Conservation (phyloP, 2,329 filamentous ascomycete species). For the Pestalotiopsis fici region DNA sequence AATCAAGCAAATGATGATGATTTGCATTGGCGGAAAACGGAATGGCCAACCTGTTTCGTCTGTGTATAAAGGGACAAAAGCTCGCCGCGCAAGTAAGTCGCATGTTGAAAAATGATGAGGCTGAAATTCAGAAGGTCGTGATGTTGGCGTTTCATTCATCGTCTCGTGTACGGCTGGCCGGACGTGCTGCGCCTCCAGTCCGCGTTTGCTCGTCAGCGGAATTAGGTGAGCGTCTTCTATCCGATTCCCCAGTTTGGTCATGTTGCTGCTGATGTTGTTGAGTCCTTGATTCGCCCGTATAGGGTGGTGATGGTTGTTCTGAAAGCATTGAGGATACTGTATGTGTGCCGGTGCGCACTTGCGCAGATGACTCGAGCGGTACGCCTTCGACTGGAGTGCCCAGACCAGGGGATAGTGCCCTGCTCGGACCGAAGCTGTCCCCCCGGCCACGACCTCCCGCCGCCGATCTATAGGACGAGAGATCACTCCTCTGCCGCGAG, state of each 20-base stretch:
- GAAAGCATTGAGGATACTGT: slow-evolving; percentile 14
- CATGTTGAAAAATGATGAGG: neutral
- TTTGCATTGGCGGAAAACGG: neutral
- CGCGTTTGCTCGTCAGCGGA: slow-evolving; percentile 13
- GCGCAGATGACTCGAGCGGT: neutral
- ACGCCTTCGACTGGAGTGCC: slow-evolving; percentile 30
- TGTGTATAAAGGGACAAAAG: neutral
- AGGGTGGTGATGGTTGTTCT: slow-evolving; percentile 13
- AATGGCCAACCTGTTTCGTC: neutral
- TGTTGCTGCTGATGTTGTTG: neutral
- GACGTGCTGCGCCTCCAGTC: slow-evolving; percentile 5
- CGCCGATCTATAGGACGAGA: slow-evolving; percentile 50
- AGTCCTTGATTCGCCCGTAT: slow-evolving; percentile 8
- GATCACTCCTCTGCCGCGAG: slow-evolving; percentile 65
- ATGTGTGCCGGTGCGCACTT: slow-evolving; percentile 5
- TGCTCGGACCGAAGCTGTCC: slow-evolving; percentile 33
- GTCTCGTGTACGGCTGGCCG: slow-evolving; percentile 9
- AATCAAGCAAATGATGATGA: neutral
- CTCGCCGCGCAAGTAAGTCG: neutral
- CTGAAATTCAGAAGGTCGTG: neutral
- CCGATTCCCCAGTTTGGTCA: neutral
- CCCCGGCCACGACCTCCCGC: slow-evolving; percentile 38
- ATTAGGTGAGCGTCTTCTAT: slow-evolving; percentile 12
- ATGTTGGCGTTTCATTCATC: slow-evolving; percentile 7
- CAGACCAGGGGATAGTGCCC: slow-evolving; percentile 38